These are phyloP conservation scores for Parsonsia alboflavescens DNA, from an alignment of 257 asterid species.

Conservation along the genomic window DNA sequence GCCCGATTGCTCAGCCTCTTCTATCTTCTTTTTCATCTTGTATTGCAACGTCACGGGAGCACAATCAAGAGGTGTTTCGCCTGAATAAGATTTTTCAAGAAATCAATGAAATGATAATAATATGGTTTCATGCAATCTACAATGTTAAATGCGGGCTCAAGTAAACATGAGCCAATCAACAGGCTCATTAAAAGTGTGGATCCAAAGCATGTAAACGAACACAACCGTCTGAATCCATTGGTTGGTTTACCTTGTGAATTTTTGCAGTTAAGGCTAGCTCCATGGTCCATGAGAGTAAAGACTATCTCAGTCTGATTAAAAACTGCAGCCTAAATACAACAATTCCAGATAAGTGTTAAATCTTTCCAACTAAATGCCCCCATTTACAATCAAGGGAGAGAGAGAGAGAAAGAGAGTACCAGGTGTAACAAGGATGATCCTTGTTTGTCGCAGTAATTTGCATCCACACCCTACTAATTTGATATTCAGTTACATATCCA, in stretches of 20 bases:
- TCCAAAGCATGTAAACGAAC: not conserved
- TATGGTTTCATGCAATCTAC: slow-evolving; percentile 2
- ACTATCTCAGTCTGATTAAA: slow-evolving; percentile 90
- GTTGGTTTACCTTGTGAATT: slow-evolving; percentile 73
- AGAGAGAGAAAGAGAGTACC: slow-evolving; percentile 40
- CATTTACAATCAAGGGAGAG: slow-evolving; percentile 4
- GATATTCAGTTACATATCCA: slow-evolving; percentile 15
- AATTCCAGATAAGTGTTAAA: slow-evolving; percentile 14
- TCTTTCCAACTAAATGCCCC: slow-evolving; percentile 12
- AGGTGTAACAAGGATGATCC: slow-evolving; percentile 86
- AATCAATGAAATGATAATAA: not conserved
- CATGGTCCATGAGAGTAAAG: slow-evolving; percentile 83
- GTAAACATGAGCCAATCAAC: not conserved
- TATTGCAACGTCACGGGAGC: slow-evolving; percentile 93
- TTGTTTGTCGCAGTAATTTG: slow-evolving; percentile 88
- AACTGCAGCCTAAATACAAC: slow-evolving; percentile 74
- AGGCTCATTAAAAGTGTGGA: not conserved
- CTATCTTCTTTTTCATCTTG: slow-evolving; percentile 82
- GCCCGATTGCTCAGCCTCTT: slow-evolving; percentile 33
- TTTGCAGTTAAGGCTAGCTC: slow-evolving; percentile 65
- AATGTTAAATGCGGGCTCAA: not conserved
- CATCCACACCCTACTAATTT: slow-evolving; percentile 72
- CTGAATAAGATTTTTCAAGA: slow-evolving; percentile 34
- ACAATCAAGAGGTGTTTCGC: slow-evolving; percentile 94
- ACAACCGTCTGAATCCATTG: not conserved